These are phyloP conservation scores for Apocynum venetum DNA, from an alignment of 257 asterid species.

Conservation along the genomic window DNA sequence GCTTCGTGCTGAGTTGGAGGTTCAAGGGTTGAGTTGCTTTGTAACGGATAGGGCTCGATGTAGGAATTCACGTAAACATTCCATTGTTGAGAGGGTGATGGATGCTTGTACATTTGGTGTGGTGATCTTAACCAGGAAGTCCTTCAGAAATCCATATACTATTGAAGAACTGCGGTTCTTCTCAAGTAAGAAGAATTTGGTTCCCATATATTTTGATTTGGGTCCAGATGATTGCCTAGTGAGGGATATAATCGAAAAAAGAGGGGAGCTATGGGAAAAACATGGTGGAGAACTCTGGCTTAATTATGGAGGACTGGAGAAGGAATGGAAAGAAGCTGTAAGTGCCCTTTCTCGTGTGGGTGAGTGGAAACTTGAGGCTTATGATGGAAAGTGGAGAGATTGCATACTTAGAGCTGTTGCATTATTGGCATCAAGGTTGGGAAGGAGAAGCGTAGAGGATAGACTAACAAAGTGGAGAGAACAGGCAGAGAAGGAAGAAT, in stretches of 20 bases:
- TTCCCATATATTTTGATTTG: conserved; percentile 83
- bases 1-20: conserved; percentile 84
- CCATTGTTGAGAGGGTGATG: conserved; percentile 68
- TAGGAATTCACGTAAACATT: conserved; percentile 63
- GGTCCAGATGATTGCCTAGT: conserved; percentile 86
- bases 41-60: conserved; percentile 67
- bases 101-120: conserved; percentile 79
- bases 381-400: conserved; percentile 88
- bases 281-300: conserved; percentile 95
- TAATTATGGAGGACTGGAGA: conserved; percentile 78
- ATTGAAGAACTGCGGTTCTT: conserved; percentile 82
- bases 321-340: conserved; percentile 91
- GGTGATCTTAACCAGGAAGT: conserved; percentile 78
- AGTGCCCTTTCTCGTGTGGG: conserved; percentile 69
- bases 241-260: conserved; percentile 78
- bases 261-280: conserved; percentile 95
- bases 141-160: conserved; percentile 76
- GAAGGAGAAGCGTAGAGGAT: conserved; percentile 85
- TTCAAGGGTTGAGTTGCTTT: conserved; percentile 83
- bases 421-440: conserved; percentile 83
- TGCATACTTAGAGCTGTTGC: conserved; percentile 82
- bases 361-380: conserved; percentile 94
- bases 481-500: conserved; percentile 72
- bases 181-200: conserved; percentile 88
- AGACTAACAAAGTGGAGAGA: conserved; percentile 76